Evolutionary conservation across 2,329 filamentous ascomycete genomes (phyloP), one percentile per base, ranked within the genome.

Genomic region (Hansfordia pulvinata): DNA sequence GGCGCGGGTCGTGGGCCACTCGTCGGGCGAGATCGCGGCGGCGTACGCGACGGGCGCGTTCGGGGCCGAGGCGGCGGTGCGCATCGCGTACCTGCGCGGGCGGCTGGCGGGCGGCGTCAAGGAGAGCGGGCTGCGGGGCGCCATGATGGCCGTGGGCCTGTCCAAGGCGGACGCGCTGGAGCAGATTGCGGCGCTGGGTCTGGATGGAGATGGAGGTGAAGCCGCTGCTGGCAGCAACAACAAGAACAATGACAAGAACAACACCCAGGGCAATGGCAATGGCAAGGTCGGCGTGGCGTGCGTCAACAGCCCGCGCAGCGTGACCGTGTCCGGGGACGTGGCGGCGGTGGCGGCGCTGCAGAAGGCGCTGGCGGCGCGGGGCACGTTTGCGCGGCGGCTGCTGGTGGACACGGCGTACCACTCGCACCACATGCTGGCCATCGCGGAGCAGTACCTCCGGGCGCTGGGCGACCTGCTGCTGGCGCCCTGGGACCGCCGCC

Each of bases 311-410:
- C 31, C 43, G 3, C 44, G 56, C n/a, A 59, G 64, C 32, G 58
- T 60, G 11, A 50, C 64, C 6, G 58, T 62, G 22, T 60, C 59
- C 11, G 60, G 62, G 6, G 56, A 62, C 5, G 56, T 57, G 8
- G 53, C 52, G 15, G 56, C 52, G 1, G 27, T 57, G 13, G 47
- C 54, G 36, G 42, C 43, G 1, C 40, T 66, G 3, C 53, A 47
- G 34, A 45, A 52, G 15, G 36, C 50, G 4, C 40, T 57, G 26
- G 54, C 52, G 18, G 54, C 53, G 4, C 43, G 52, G 12, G 50
- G 60, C 9, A 58, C 62, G 30, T 63, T 63, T 23, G 63, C 59
- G 0, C 57, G 61, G 3, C 53, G 54, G 1, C 44, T 50, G 28
- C 46, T 52, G 6, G 65, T 63, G 25, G 50, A 44, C 2, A 43